These are phyloP conservation scores for Sphagnum contortum DNA, from an alignment of 225 moss, liverwort and hornwort genomes.

Conservation along the genomic window DNA sequence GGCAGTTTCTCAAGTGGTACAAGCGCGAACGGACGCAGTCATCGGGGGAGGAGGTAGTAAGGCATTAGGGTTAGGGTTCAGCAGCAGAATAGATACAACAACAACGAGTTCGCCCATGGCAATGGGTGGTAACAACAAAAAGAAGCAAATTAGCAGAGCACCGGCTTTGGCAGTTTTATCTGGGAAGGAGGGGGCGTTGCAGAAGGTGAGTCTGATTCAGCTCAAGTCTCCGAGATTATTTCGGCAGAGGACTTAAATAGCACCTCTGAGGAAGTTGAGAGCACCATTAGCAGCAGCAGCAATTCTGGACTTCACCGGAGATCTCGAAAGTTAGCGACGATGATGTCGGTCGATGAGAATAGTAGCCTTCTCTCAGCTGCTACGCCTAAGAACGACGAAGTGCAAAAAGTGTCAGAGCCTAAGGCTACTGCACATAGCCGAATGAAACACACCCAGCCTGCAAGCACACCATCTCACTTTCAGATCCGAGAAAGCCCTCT, in stretches of 20 bases:
- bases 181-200: not conserved
- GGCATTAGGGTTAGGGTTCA: too few relatives aligned
- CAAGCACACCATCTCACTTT: conserved; percentile 61
- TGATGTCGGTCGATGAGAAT: conserved; percentile 2
- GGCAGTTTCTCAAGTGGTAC: too few relatives aligned
- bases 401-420: conserved; percentile 16
- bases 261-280: conserved; percentile 15
- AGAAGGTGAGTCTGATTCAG: conserved; percentile 8
- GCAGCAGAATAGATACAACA: too few relatives aligned
- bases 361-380: conserved; percentile 27
- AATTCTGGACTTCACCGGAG: conserved; percentile 4
- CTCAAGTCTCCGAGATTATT: conserved; percentile 16
- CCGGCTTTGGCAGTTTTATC: too few relatives aligned
- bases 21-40: too few relatives aligned
- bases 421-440: conserved; percentile 1
- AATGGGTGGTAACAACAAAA: too few relatives aligned
- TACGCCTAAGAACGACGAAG: conserved; percentile 2
- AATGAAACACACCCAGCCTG: conserved; percentile 18
- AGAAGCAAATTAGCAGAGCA: too few relatives aligned
- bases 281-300: not conserved
- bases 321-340: conserved; percentile 4
- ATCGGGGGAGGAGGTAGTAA: too few relatives aligned
- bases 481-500: conserved; percentile 71
- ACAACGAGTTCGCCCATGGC: too few relatives aligned
- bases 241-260: conserved; percentile 14